Evolutionary conservation across 2,329 filamentous ascomycete species (phyloP), one percentile per base, ranked within the genome.

Genomic region (Colletotrichum nymphaeae): DNA sequence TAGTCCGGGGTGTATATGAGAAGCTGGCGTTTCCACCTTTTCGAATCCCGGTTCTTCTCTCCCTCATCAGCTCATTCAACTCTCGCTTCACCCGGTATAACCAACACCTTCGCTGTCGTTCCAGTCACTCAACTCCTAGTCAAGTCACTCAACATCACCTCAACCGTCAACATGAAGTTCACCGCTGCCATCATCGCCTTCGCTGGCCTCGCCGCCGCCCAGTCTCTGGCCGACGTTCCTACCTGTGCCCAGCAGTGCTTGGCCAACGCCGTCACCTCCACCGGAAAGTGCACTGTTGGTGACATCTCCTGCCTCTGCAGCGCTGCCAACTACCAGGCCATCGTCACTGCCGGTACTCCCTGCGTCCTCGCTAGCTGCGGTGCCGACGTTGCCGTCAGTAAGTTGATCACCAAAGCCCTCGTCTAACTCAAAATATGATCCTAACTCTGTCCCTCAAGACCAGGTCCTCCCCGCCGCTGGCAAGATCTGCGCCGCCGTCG

Each of bases 141-240:
- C 62, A 19, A 53, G 12, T 24, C 28, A 24, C 4, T 22, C 49
- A 30, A 53, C 14, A 28, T 37, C 32, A 49, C 3, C 5, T 14
- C 37, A 42, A 26, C 26, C 62, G 16, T 55, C 55, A 74, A 62
- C 8, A 76, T 76, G 74, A 73, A 69, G 72, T 75, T 63, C 67
- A 32, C 69, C 32, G 32, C 67, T 52, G 67, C 63, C 28, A 49
- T 75, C 49, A 8, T 73, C 35, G 72, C 74, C 60, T 26, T 67
- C 32, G 63, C 46, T 69, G 65, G 74, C 72, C 55, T 76, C 56
- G 67, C 37, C 57, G 60, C 72, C 42, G 73, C 74, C 26, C 68
- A 75, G 60, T n/a, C 46, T 7, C 26, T 64, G 30, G 62, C 32
- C 26, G 46, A 60, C n/a, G n/a, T 74, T 28, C 73, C 71, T 1